phyloP scores from a whole-genome alignment of 2,329 filamentous ascomycete genomes.

The Cladosporium sp. region DNA sequence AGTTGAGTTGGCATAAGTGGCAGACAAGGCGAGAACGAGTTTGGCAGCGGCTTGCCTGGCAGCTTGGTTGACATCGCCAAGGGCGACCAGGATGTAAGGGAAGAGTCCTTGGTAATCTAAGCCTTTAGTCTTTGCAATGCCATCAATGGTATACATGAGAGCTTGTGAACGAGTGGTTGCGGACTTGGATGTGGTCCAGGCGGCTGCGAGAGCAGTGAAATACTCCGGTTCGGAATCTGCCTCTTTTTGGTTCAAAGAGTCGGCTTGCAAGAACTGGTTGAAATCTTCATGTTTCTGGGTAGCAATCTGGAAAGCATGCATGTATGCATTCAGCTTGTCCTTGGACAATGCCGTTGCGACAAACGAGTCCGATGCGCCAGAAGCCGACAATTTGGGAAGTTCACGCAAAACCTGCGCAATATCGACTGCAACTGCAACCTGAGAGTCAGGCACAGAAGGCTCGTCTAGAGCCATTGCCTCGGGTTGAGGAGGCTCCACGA shows the following conservation, averaged over 20 bases:
- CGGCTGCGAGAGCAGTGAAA: constrained; percentile 19
- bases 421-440: not conserved
- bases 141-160: not conserved
- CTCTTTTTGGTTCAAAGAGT: constrained; percentile 14
- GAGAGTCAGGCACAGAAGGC: not conserved
- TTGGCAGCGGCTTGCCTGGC: constrained; percentile 37
- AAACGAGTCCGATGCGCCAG: not conserved
- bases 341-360: not conserved
- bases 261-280: constrained; percentile 12
- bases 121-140: not conserved
- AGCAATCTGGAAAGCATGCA: constrained; percentile 7
- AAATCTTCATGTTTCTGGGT: constrained; percentile 19
- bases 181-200: constrained; percentile 18
- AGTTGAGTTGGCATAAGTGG: constrained; percentile 19
- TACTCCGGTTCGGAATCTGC: constrained; percentile 14
- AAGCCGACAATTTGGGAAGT: constrained; percentile 1
- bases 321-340: not conserved
- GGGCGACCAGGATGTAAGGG: constrained; percentile 72
- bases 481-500: constrained; percentile 5
- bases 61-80: constrained; percentile 52
- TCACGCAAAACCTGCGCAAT: not conserved
- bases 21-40: not conserved
- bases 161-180: not conserved
- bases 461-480: constrained; percentile 5
- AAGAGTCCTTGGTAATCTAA: constrained; percentile 68